Evolutionary conservation across 371 early-diverging fungal species (phyloP), one percentile per base, ranked within the genome.

Genomic region (Mortierella sp.): DNA sequence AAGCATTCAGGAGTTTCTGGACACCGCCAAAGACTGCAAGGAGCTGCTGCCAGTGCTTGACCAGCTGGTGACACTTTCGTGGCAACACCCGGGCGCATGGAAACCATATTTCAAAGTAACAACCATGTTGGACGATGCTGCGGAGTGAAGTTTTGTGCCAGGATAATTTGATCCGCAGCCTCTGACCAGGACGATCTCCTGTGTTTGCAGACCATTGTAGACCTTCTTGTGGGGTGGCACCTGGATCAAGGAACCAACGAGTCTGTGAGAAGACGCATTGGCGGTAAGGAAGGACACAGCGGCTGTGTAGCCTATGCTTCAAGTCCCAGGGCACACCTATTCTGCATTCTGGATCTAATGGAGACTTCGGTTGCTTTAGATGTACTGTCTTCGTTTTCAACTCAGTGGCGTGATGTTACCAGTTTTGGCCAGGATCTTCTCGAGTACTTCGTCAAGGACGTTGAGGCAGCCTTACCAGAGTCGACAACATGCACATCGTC

Each of bases 191-290:
- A 52, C 45, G 22, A 31, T 40, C 31, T 44, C 22, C 17, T 51
- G 14, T 21, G 27, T 40, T 68, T 47, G 24, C 14, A 91, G 87
- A 86, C 87, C 45, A 79, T 91, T 27, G 79, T 89, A 45, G 86
- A 89, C 63, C 65, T 88, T 9, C 74, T 92, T 6, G 84, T 90
- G n/a, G 91, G 88, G 7, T 91, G 91, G 91, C 81, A 84, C 70
- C 82, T 87, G 49, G 90, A 91, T 60, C 66, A 78, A 12, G 62
- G 58, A n/a, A 51, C 86, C 22, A 65, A 81, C 0, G 81, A 80
- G n/a, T 27, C 69, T 14, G 78, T 83, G 14, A 63, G 80, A 50
- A 49, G 47, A 8, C 67, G 81, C 12, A 81, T 88, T 44, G 59
- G 63, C 52, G 85, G 88, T 84, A 81, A 31, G 77, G 27, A 37